Percentiles rank a stretch among this genome's conserved stretches.
These are phyloP conservation scores for Colletotrichum phormii DNA, from an alignment of 2,329 filamentous ascomycete species.

Conservation along the genomic window DNA sequence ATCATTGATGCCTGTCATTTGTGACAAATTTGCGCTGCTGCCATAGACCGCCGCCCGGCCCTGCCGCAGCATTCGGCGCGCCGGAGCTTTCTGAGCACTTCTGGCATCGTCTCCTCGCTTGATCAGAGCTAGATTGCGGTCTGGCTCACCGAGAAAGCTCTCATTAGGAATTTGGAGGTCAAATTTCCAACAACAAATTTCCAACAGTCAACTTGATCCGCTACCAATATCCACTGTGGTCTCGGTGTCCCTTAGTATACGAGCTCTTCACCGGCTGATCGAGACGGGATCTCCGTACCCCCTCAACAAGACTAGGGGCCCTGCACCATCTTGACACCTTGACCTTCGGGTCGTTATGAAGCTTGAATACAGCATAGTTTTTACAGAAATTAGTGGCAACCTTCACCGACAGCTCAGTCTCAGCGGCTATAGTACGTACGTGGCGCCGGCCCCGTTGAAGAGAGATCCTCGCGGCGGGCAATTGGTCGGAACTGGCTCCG, in stretches of 20 bases:
- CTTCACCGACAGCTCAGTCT: background rate
- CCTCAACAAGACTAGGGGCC: background rate
- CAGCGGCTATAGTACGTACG: background rate
- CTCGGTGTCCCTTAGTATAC: conserved; percentile 10
- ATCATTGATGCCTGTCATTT: background rate
- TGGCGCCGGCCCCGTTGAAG: background rate
- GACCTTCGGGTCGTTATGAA: conserved; percentile 7
- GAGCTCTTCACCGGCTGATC: conserved; percentile 5
- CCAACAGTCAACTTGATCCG: background rate
- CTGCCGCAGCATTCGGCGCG: background rate
- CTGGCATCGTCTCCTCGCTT: background rate
- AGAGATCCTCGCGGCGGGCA: conserved; percentile 10
- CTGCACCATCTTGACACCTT: background rate
- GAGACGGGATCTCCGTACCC: background rate
- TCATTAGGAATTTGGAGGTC: background rate
- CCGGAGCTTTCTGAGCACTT: background rate
- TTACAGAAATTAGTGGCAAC: background rate
- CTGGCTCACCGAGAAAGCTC: background rate
- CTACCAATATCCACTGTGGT: background rate
- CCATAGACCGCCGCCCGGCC: background rate
- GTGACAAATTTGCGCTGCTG: background rate
- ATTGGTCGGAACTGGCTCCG: conserved; percentile 14
- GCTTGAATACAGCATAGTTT: background rate
- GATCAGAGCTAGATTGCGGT: background rate
- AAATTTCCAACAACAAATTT: background rate